phyloP scores from a whole-genome alignment of 1,284 basidiomycete genomes.

The Sphaerobolus stellatus region DNA sequence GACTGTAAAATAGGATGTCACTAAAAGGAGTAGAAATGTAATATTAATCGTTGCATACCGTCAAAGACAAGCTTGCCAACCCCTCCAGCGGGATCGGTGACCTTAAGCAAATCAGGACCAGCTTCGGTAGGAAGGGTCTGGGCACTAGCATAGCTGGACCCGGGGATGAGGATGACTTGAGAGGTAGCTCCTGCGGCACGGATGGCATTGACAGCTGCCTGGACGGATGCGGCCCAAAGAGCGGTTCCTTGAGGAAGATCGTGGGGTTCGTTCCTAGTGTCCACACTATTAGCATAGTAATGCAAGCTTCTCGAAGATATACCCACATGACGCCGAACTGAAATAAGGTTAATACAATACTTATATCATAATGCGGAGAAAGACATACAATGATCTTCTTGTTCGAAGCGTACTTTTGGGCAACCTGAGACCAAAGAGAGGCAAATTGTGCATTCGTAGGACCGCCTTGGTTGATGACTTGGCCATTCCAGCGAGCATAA shows the following conservation, averaged over 20 bases:
- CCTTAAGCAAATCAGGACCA: conserved; percentile 47
- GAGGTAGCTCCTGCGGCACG: conserved; percentile 47
- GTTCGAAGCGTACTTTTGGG: conserved; percentile 49
- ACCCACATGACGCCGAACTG: conserved; percentile 44
- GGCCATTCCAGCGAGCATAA: conserved; percentile 52
- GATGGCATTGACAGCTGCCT: conserved; percentile 50
- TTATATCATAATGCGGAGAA: too few species aligned
- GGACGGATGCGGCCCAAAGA: conserved; percentile 46
- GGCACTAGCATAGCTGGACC: conserved; percentile 45
- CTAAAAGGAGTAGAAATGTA: conserved; percentile 13
- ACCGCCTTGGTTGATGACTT: conserved; percentile 53
- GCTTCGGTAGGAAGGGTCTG: conserved; percentile 51
- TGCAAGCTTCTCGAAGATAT: not conserved
- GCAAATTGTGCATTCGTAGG: conserved; percentile 58
- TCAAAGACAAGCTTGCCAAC: conserved; percentile 57
- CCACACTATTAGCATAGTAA: not conserved
- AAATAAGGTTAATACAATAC: too few species aligned
- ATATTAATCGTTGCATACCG: conserved; percentile 37
- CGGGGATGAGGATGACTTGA: conserved; percentile 51
- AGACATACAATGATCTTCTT: conserved; percentile 46
- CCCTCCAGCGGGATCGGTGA: conserved; percentile 55
- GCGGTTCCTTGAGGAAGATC: conserved; percentile 41
- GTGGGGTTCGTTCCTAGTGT: conserved; percentile 45
- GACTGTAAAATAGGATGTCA: conserved; percentile 53
- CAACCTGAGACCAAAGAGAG: conserved; percentile 53